Evolutionary conservation across 2,329 filamentous ascomycete genomes (phyloP).

Genomic region (Endothia cerciana): DNA sequence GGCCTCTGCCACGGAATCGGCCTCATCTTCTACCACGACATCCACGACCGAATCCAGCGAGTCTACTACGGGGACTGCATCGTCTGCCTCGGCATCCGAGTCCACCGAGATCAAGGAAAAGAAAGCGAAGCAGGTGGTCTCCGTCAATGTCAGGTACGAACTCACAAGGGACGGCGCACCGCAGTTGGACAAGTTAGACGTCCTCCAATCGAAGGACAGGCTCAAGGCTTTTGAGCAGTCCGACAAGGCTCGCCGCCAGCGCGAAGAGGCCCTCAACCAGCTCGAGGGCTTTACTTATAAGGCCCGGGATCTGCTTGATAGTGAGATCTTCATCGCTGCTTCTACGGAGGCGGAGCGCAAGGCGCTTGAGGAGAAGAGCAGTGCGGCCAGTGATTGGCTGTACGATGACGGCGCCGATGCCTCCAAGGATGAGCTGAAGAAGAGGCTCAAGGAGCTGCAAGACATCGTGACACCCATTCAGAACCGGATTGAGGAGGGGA

Average conservation of each 20-base stretch:
- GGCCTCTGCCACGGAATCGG: conserved; percentile 49
- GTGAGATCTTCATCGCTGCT: conserved; percentile 71
- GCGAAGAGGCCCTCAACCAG: conserved; percentile 88
- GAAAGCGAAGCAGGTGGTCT: conserved; percentile 63
- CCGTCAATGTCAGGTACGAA: conserved; percentile 55
- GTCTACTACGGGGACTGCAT: conserved; percentile 35
- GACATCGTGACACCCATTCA: conserved; percentile 78
- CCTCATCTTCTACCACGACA: conserved; percentile 39
- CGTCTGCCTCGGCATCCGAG: conserved; percentile 53
- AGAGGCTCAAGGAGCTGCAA: conserved; percentile 76
- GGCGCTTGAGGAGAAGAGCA: conserved; percentile 68
- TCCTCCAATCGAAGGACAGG: conserved; percentile 64
- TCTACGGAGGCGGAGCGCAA: conserved; percentile 71
- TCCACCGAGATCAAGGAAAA: conserved; percentile 55
- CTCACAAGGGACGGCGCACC: conserved; percentile 56
- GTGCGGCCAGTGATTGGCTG: conserved; percentile 82
- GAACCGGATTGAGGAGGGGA: conserved; percentile 72
- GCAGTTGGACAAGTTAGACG: conserved; percentile 51
- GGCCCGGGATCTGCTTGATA: conserved; percentile 79
- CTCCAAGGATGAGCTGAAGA: conserved; percentile 72
- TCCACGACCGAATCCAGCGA: conserved; percentile 41
- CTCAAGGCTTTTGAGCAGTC: conserved; percentile 85
- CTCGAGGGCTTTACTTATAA: conserved; percentile 95
- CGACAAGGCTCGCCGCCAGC: conserved; percentile 73
- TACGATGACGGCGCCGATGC: conserved; percentile 84